Conservation (phyloP, 179 eudicot genomes). For the Camellia oleifera region DNA sequence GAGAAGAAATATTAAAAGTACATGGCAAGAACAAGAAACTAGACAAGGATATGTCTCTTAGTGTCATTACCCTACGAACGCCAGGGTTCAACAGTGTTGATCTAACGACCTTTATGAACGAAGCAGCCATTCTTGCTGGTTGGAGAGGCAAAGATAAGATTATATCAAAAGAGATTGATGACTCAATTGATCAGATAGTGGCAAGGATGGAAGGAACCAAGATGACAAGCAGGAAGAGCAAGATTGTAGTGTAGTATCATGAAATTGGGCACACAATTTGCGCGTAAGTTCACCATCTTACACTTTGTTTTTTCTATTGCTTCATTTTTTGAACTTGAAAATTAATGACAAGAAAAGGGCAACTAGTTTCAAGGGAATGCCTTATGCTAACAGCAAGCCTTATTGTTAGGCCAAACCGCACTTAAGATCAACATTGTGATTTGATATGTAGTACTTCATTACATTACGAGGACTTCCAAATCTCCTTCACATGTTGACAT, state of each 20-base stretch:
- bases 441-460: not conserved
- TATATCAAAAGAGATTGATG: conserved; percentile 49
- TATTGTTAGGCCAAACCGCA: conserved; percentile 23
- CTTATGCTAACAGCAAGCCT: conserved; percentile 5
- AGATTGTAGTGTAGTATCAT: conserved; percentile 70
- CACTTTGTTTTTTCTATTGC: not conserved
- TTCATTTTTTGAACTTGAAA: not conserved
- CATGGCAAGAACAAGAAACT: conserved; percentile 57
- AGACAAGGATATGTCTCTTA: conserved; percentile 43
- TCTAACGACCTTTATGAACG: conserved; percentile 69
- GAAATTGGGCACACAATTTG: conserved; percentile 81
- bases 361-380: too few species aligned
- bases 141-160: conserved; percentile 56
- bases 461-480: not conserved
- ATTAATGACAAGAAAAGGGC: not conserved
- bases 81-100: conserved; percentile 80
- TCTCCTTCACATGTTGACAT: not conserved
- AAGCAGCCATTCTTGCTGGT: conserved; percentile 79
- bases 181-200: conserved; percentile 61
- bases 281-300: conserved; percentile 48
- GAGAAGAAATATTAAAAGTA: conserved; percentile 59
- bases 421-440: not conserved
- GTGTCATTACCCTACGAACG: conserved; percentile 61
- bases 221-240: conserved; percentile 76
- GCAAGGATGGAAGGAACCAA: conserved; percentile 76